Evolutionary conservation across 2,329 filamentous ascomycete genomes (phyloP).

Genomic region (Botryotinia convoluta): DNA sequence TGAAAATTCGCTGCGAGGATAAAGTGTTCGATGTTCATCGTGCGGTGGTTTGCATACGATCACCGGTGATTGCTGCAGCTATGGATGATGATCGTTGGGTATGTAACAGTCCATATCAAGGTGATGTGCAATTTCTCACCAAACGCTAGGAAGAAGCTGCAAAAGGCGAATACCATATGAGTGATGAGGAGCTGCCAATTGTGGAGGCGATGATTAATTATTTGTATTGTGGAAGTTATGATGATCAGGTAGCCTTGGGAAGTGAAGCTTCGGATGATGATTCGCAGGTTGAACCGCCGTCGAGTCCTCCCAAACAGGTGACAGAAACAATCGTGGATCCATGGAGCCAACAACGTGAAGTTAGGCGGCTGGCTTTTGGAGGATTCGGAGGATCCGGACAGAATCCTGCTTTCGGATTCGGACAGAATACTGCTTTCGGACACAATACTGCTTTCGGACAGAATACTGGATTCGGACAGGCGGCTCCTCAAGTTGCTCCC

Average conservation of each 20-base stretch:
- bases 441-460: too few species aligned
- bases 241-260: neutral
- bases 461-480: neutral
- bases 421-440: too few species aligned
- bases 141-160: constrained; percentile 3
- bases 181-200: constrained; percentile 63
- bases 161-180: constrained; percentile 49
- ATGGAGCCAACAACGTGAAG: neutral
- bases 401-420: neutral
- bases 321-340: neutral
- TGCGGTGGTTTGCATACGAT: constrained; percentile 27
- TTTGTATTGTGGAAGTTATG: constrained; percentile 52
- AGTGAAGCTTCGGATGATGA: neutral
- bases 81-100: constrained; percentile 27
- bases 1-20: constrained; percentile 26
- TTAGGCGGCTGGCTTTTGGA: neutral
- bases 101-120: neutral
- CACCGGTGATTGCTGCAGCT: constrained; percentile 26
- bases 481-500: neutral
- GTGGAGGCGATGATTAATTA: constrained; percentile 76
- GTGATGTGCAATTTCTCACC: neutral
- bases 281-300: neutral
- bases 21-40: constrained; percentile 26
- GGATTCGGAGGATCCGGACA: neutral
- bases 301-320: neutral